Base-by-base conservation (phyloP, 2,329 filamentous ascomycete species). In the Polytolypa hystricis region DNA sequence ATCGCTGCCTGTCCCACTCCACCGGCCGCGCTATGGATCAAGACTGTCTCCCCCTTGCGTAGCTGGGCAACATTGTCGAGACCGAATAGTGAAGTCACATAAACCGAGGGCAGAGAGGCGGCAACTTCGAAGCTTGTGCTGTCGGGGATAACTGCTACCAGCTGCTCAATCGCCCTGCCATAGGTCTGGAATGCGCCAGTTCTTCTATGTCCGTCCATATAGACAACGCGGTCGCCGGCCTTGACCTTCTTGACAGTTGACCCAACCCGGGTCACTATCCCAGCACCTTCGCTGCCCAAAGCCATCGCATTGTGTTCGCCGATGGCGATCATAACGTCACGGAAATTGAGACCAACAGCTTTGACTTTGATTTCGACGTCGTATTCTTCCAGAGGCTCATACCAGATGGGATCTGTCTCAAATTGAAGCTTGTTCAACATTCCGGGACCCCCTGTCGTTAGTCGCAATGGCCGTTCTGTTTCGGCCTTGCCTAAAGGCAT, bases 211-310 rank as follows among this genome's bases (percentile, higher is more conserved):
- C 40, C 33, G 10, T 39, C 38, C 6, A 41, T 26, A 17, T 39
- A 39, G 23, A 30, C 23, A 4, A 72, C 69, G 7, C 46, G 43
- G 26, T 65, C 58, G 3, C 59, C 60, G 6, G 47, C 31, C 4
- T 41, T 27, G n/a, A 66, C 43, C 2, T 48, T n/a, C 18, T 34
- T 12, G 33, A 17, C 9, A 28, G 38, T 3, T 43, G 42, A 19
- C 37, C 49, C 47, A 9, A 51, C 35, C 38, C 43, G 33, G 29
- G 43, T 46, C 20, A 58, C 41, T 17, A 49, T 34, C 2, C 49
- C 56, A 8, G 46, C 39, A 35, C 45, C 53, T 35, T 73, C 70
- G 0, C 60, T 52, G 2, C 47, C 47, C 7, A 56, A 42, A 2
- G 45, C 46, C 3, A 45, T 39, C 15, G 49, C 47, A 1, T 51